Evolutionary conservation across 2,329 filamentous ascomycete genomes (phyloP).

Genomic region (Claviceps paspali): DNA sequence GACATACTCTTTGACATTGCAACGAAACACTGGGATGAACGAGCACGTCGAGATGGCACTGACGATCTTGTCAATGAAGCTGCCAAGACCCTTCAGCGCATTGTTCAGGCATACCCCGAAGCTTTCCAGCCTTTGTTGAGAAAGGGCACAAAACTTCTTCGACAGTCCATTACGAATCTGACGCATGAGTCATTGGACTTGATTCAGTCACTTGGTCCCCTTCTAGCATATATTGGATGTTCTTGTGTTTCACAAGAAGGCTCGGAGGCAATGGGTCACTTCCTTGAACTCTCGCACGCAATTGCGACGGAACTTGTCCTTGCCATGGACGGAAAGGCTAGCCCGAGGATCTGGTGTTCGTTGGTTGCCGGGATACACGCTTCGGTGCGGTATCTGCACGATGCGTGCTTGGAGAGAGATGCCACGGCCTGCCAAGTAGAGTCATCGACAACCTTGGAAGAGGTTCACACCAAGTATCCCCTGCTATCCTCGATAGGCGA

Average conservation of each 20-base stretch:
- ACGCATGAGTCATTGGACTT: constrained; percentile 11
- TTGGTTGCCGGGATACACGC: constrained; percentile 23
- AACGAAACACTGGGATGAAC: constrained; percentile 10
- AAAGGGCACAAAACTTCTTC: constrained; percentile 13
- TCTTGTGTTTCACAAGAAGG: constrained; percentile 16
- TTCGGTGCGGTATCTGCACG: constrained; percentile 21
- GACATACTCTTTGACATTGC: constrained; percentile 18
- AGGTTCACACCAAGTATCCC: constrained; percentile 15
- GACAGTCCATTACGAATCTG: constrained; percentile 10
- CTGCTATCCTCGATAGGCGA: constrained; percentile 11
- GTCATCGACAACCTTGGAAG: constrained; percentile 2
- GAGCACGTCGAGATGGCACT: constrained; percentile 10
- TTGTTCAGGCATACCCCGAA: constrained; percentile 19
- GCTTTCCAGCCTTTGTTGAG: constrained; percentile 21
- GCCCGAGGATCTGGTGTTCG: constrained; percentile 21
- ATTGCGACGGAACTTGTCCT: constrained; percentile 21
- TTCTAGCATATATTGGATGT: constrained; percentile 34
- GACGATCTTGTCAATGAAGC: constrained; percentile 27
- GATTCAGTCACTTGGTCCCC: constrained; percentile 23
- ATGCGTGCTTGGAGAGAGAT: constrained; percentile 20
- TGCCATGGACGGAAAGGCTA: constrained; percentile 18
- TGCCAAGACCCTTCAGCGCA: constrained; percentile 24
- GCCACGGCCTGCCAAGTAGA: constrained; percentile 10
- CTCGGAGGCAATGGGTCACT: constrained; percentile 21
- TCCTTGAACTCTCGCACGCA: constrained; percentile 22